Evolutionary conservation across 2,329 filamentous ascomycete genomes (phyloP).

Genomic region (Graphilbum sp.): DNA sequence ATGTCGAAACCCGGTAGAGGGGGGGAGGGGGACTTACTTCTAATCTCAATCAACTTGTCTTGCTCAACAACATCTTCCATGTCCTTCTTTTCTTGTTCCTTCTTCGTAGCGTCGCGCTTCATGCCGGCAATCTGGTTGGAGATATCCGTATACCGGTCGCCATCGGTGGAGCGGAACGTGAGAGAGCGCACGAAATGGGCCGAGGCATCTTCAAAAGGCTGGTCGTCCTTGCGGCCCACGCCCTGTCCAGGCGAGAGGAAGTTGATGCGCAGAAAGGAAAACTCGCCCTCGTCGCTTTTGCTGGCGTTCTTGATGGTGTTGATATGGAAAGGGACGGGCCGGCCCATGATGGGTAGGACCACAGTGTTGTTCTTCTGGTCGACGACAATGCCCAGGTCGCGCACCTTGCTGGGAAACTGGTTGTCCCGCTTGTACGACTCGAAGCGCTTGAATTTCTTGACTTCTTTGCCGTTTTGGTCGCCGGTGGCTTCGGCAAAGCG

Average conservation of each 20-base stretch:
- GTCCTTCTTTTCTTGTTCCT: constrained; percentile 97
- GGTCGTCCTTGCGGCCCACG: constrained; percentile 91
- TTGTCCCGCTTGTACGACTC: constrained; percentile 98
- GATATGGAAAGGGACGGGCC: constrained; percentile 95
- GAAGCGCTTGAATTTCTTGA: constrained; percentile 98
- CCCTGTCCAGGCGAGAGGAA: constrained; percentile 94
- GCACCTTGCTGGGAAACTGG: constrained; percentile 68
- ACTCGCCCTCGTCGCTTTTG: constrained; percentile 91
- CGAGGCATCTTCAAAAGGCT: constrained; percentile 90
- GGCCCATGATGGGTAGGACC: constrained; percentile 90
- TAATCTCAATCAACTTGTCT: constrained; percentile 87
- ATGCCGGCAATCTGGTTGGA: constrained; percentile 88
- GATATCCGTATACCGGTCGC: constrained; percentile 77
- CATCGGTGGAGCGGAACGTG: constrained; percentile 84
- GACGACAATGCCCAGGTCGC: constrained; percentile 77
- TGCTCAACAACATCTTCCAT: constrained; percentile 99
- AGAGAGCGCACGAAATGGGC: constrained; percentile 93
- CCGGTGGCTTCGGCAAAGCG: constrained; percentile 75
- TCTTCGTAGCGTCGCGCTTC: constrained; percentile 81
- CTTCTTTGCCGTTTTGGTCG: constrained; percentile 73
- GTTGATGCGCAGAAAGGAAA: constrained; percentile 88
- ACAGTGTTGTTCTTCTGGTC: constrained; percentile 83
- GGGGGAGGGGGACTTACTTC: constrained; percentile 42
- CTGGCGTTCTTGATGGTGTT: constrained; percentile 97
- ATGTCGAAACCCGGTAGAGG: no score